These are phyloP conservation scores for Penicillium herquei DNA, from an alignment of 495 filamentous ascomycete species.

Conservation along the genomic window DNA sequence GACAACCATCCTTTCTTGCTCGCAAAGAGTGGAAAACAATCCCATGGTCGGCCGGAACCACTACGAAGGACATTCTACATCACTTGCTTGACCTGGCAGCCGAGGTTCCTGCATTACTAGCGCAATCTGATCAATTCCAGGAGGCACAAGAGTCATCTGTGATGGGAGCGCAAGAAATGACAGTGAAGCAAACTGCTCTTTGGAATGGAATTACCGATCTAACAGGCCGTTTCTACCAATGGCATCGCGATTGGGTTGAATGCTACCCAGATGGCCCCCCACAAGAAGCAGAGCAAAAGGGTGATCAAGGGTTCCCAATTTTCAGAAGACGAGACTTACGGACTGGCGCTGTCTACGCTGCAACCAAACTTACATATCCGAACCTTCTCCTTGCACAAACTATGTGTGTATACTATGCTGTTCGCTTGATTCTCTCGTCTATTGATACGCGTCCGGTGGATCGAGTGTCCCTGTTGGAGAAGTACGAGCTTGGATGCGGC, in stretches of 20 bases:
- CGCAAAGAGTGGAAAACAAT: constrained; percentile 44
- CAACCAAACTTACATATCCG: constrained; percentile 39
- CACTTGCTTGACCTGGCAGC: constrained; percentile 40
- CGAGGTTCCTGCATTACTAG: constrained; percentile 36
- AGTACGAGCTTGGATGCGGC: constrained; percentile 40
- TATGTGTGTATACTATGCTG: constrained; percentile 42
- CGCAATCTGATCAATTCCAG: constrained; percentile 33
- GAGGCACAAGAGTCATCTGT: constrained; percentile 16
- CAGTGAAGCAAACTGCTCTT: constrained; percentile 36
- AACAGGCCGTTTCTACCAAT: constrained; percentile 31
- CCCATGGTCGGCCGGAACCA: constrained; percentile 42
- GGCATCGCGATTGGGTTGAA: constrained; percentile 38
- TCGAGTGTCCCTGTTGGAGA: constrained; percentile 32
- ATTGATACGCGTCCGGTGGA: constrained; percentile 37
- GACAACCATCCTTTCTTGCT: constrained; percentile 37
- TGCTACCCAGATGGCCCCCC: constrained; percentile 35
- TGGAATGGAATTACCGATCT: constrained; percentile 40
- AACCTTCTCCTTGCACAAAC: constrained; percentile 43
- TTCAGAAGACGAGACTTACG: constrained; percentile 41
- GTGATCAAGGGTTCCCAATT: constrained; percentile 33
- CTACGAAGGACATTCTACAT: constrained; percentile 42
- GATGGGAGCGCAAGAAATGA: constrained; percentile 33
- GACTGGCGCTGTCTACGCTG: constrained; percentile 34
- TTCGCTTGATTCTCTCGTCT: constrained; percentile 37
- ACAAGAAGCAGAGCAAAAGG: constrained; percentile 24